Percentiles rank a stretch among this genome's conserved stretches.
Conservation (phyloP, 2,329 filamentous ascomycete species). For the Fusarium protoensiforme region DNA sequence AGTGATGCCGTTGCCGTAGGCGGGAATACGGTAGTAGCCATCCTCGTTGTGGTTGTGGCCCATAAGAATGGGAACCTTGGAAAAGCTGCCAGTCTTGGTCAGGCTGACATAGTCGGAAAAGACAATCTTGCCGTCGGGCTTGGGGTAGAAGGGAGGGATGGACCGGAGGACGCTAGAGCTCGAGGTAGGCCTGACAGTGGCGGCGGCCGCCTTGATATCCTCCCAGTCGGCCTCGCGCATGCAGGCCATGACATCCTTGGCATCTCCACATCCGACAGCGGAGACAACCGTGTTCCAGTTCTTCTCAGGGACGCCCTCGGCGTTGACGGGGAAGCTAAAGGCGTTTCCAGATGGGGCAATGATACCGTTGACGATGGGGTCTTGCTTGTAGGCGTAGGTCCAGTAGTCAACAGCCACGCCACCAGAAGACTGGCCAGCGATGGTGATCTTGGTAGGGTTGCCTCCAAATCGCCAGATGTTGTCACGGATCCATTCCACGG, state of each 20-base stretch:
- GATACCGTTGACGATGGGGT: constrained; percentile 61
- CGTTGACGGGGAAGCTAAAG: constrained; percentile 57
- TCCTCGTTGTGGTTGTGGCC: constrained; percentile 59
- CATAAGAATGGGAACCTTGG: constrained; percentile 53
- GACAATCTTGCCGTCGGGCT: constrained; percentile 52
- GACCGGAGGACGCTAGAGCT: constrained; percentile 51
- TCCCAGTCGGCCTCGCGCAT: constrained; percentile 51
- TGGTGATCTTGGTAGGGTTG: constrained; percentile 45
- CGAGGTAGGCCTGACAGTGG: constrained; percentile 44
- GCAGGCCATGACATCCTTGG: constrained; percentile 47
- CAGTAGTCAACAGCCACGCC: constrained; percentile 57
- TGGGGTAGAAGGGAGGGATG: constrained; percentile 55
- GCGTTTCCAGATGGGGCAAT: constrained; percentile 59
- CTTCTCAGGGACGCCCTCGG: constrained; percentile 44
- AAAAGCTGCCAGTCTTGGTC: constrained; percentile 50
- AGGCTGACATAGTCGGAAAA: constrained; percentile 53
- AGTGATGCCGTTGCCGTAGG: constrained; percentile 51
- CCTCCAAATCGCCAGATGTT: constrained; percentile 47
- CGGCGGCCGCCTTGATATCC: constrained; percentile 51
- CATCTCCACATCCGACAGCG: constrained; percentile 51
- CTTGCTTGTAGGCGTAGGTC: constrained; percentile 59
- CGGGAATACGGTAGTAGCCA: constrained; percentile 58
- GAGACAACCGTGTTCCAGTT: constrained; percentile 57
- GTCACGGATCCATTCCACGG: constrained; percentile 48
- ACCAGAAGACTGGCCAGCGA: constrained; percentile 49